A percentile compares a stretch with the other conserved stretches of the same genome.
These are phyloP conservation scores for Colletotrichum acutatum DNA, from an alignment of 2,329 filamentous ascomycete genomes.

Conservation along the genomic window DNA sequence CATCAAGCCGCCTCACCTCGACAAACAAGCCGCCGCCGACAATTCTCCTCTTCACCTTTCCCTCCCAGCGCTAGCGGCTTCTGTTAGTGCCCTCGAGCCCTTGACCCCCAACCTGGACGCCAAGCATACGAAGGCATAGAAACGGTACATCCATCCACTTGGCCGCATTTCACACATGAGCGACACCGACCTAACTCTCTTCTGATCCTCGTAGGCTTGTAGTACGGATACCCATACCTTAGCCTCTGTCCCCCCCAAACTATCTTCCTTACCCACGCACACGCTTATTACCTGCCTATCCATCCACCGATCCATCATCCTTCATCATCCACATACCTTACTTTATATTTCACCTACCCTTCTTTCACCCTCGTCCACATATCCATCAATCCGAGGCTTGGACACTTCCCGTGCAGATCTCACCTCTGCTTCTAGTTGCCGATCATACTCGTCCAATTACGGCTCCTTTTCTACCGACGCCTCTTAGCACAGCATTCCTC, in stretches of 20 bases:
- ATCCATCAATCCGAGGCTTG: background rate
- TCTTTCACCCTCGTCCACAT: slow-evolving; percentile 13
- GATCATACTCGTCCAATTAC: slow-evolving; percentile 28
- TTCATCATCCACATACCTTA: slow-evolving; percentile 1
- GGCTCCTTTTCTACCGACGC: slow-evolving; percentile 15
- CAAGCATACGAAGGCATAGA: slow-evolving; percentile 21
- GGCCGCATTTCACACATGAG: slow-evolving; percentile 2
- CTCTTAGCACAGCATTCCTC: background rate
- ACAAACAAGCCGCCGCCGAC: background rate
- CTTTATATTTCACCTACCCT: slow-evolving; percentile 17
- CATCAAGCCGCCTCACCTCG: slow-evolving; percentile 6
- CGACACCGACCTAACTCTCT: background rate
- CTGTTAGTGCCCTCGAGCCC: slow-evolving; percentile 22
- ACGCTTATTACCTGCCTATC: slow-evolving; percentile 37
- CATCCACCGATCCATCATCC: background rate
- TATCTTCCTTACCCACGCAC: slow-evolving; percentile 37
- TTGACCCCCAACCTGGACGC: slow-evolving; percentile 30
- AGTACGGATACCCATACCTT: background rate
- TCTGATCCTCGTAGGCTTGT: slow-evolving; percentile 22
- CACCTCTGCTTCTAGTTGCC: slow-evolving; percentile 19
- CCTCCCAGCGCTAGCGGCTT: slow-evolving; percentile 25
- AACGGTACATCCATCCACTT: slow-evolving; percentile 20
- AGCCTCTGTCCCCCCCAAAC: background rate
- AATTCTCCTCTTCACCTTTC: background rate
- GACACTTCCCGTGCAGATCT: slow-evolving; percentile 30